Evolutionary conservation across 352 stramenopile genomes (phyloP).

Genomic region (Phytophthora agathidicida): DNA sequence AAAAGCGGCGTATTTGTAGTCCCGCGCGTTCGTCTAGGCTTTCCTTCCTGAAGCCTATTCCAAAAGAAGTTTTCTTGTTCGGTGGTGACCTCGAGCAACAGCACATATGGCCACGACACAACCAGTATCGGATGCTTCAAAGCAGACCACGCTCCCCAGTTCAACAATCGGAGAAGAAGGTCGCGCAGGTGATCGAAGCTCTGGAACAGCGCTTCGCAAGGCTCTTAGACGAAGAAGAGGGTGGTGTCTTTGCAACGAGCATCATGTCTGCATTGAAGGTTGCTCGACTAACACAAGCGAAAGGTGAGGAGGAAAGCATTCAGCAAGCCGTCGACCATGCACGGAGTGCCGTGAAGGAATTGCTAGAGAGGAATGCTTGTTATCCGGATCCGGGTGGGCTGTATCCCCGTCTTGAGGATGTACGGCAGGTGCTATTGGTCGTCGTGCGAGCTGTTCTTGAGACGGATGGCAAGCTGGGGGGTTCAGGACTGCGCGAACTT

Average conservation of each 20-base stretch:
- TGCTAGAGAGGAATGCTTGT: not conserved
- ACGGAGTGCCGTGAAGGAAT: not conserved
- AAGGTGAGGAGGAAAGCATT: conserved; percentile 9
- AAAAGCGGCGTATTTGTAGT: conserved; percentile 3
- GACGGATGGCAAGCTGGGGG: conserved; percentile 14
- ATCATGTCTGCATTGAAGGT: conserved; percentile 13
- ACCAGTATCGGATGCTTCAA: conserved; percentile 1
- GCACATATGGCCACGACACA: conserved; percentile 10
- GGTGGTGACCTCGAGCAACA: not conserved
- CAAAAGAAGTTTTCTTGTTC: not conserved
- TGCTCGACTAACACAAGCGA: conserved; percentile 2
- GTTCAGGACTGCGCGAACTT: conserved; percentile 9
- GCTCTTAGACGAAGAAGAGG: conserved; percentile 1
- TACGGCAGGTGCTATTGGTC: conserved; percentile 11
- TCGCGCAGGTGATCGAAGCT: conserved; percentile 5
- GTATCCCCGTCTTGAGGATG: conserved; percentile 13
- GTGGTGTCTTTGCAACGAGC: conserved; percentile 1
- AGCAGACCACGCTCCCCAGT: conserved; percentile 3
- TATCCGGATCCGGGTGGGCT: not conserved
- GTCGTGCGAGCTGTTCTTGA: conserved; percentile 12
- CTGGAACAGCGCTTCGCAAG: conserved; percentile 11
- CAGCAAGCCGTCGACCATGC: conserved; percentile 8
- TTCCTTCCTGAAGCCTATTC: conserved; percentile 12
- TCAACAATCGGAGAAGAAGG: conserved; percentile 9
- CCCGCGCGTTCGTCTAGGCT: not conserved